Evolutionary conservation across 306 rosid species (phyloP).

Genomic region (Prosopis cineraria): DNA sequence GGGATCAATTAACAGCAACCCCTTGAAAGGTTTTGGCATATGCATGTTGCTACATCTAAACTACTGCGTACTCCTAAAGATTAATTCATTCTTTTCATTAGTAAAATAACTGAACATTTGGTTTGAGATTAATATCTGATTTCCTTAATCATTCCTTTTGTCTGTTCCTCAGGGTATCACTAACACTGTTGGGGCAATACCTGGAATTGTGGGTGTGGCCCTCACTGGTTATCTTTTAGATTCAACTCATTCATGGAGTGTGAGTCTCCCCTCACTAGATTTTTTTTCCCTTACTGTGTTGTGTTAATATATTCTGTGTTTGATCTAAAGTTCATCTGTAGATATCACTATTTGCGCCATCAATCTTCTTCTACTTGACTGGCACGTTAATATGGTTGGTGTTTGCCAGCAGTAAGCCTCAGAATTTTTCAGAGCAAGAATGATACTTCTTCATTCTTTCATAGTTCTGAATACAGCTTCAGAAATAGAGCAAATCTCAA

Average conservation of each 20-base stretch:
- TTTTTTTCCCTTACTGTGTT: slow-evolving; percentile 1
- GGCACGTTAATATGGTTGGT: slow-evolving; percentile 82
- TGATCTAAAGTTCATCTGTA: slow-evolving; percentile 41
- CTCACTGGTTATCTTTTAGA: slow-evolving; percentile 95
- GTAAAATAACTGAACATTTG: neutral
- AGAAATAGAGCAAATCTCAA: slow-evolving; percentile 31
- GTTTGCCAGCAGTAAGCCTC: slow-evolving; percentile 96
- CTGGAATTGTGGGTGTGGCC: slow-evolving; percentile 90
- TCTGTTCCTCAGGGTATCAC: slow-evolving; percentile 75
- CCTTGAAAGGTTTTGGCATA: neutral
- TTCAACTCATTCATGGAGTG: slow-evolving; percentile 96
- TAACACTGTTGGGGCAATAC: slow-evolving; percentile 89
- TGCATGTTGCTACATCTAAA: neutral
- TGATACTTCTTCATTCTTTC: slow-evolving; percentile 39
- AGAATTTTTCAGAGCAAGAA: slow-evolving; percentile 59
- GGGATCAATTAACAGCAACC: neutral
- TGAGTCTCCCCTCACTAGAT: slow-evolving; percentile 47
- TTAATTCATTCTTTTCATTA: neutral
- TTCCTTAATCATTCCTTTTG: neutral
- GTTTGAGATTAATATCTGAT: slow-evolving; percentile 5
- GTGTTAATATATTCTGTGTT: slow-evolving; percentile 2
- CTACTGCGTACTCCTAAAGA: neutral
- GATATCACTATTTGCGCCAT: slow-evolving; percentile 86
- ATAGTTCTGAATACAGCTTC: slow-evolving; percentile 32
- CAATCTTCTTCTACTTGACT: slow-evolving; percentile 94